These are phyloP conservation scores for Cadophora sp. DNA, from an alignment of 2,329 filamentous ascomycete species.

Conservation along the genomic window DNA sequence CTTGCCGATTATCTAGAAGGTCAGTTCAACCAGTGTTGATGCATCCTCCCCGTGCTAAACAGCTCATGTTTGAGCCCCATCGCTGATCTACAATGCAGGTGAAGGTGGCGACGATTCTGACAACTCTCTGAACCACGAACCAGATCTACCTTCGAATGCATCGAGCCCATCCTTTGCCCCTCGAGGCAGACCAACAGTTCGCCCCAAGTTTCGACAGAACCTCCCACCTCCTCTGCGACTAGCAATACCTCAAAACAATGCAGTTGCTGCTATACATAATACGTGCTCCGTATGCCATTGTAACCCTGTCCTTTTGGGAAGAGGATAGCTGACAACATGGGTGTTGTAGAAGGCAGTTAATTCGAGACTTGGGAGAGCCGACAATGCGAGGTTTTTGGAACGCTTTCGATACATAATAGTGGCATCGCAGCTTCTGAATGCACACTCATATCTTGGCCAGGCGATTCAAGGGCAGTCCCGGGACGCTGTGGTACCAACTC, in stretches of 20 bases:
- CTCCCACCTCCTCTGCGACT: conserved; percentile 54
- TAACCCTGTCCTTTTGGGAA: conserved; percentile 21
- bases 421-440: conserved; percentile 85
- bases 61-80: conserved; percentile 17
- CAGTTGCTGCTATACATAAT: conserved; percentile 55
- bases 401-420: conserved; percentile 94
- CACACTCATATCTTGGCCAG: conserved; percentile 62
- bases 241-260: conserved; percentile 49
- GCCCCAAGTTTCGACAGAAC: conserved; percentile 59
- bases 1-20: conserved; percentile 90
- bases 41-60: conserved; percentile 5
- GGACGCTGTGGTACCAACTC: conserved; percentile 30
- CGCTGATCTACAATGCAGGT: conserved; percentile 43
- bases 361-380: conserved; percentile 74
- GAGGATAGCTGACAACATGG: conserved; percentile 34
- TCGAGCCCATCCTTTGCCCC: conserved; percentile 57
- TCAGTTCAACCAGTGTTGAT: conserved; percentile 58
- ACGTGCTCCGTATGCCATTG: conserved; percentile 57
- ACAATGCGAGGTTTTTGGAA: conserved; percentile 87
- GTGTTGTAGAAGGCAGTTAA: conserved; percentile 68
- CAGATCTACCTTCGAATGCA: conserved; percentile 37
- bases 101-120: conserved; percentile 53
- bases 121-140: conserved; percentile 35
- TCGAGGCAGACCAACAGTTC: conserved; percentile 60
- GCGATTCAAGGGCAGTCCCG: conserved; percentile 37